Evolutionary conservation across 306 rosid genomes (phyloP).

Genomic region (Quercus suber): DNA sequence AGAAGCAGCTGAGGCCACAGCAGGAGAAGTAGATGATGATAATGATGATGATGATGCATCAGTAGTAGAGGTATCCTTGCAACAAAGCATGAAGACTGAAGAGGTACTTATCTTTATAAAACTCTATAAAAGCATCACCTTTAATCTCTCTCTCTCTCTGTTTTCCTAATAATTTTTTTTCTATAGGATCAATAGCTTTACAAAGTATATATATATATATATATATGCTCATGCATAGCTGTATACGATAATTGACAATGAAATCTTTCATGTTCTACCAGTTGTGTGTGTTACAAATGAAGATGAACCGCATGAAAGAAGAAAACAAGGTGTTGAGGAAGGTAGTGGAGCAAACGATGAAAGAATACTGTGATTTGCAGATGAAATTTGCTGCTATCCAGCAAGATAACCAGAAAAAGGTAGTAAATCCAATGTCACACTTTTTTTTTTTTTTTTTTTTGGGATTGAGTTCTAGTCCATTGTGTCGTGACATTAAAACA

Average conservation of each 20-base stretch:
- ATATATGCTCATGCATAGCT: background rate
- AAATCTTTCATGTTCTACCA: conserved; percentile 9
- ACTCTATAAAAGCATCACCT: background rate
- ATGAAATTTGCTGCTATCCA: conserved; percentile 56
- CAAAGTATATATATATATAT: background rate
- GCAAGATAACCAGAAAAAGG: conserved; percentile 55
- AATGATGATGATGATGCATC: conserved; percentile 51
- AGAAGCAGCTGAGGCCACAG: conserved; percentile 33
- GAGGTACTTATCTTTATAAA: conserved; percentile 28
- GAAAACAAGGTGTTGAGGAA: conserved; percentile 70
- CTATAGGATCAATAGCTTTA: background rate
- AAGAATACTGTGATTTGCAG: conserved; percentile 76
- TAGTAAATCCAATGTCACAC: conserved; percentile 4
- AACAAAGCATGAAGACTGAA: conserved; percentile 34
- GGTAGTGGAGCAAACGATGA: conserved; percentile 79
- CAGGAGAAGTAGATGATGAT: conserved; percentile 50
- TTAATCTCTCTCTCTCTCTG: background rate
- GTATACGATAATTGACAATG: background rate
- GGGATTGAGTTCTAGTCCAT: background rate
- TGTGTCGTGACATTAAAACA: background rate
- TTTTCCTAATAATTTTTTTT: background rate
- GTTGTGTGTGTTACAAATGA: conserved; percentile 58
- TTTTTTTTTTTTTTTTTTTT: background rate
- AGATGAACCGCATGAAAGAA: conserved; percentile 84
- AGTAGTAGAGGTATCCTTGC: conserved; percentile 35